Evolutionary conservation across 495 filamentous ascomycete genomes (phyloP), one percentile per base, ranked within the genome.

Genomic region (Acidomyces sp.): DNA sequence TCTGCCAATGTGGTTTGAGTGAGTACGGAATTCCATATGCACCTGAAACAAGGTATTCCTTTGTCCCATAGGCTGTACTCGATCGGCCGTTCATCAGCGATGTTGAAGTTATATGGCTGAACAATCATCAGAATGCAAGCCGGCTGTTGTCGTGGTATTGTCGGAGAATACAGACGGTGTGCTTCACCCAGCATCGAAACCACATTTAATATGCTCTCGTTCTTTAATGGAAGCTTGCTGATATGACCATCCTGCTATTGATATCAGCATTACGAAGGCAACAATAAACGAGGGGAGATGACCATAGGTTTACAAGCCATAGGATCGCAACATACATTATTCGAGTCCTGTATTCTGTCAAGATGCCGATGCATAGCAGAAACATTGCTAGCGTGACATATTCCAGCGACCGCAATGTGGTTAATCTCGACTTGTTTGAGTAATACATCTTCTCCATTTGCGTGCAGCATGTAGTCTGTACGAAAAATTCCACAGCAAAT

Each of bases 341-440:
- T 31, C 24, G 39, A 19, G 5, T 11, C 4, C 11, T 32, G 5
- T 20, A 31, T 47, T 3, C 18, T 4, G 24, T 13, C 13, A 13
- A 55, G 34, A 24, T 48, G 41, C 2, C 41, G 28, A 32, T 55
- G 52, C 52, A 55, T 53, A 37, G 18, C 18, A 11, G 36, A 36
- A 13, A 43, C 45, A 11, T 41, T 35, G 27, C 49, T 43, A 12
- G 34, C 37, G 22, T 55, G 52, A 22, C 45, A 45, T 7, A 37
- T 45, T 15, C 52, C 52, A 12, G 52, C 49, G 16, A 31, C 43
- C 13, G 49, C 48, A 20, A 55, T 45, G 20, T 44, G 49, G 34
- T 55, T 55, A 31, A 55, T 35, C 41, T 55, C 52, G n/a, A 55
- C 52, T 37, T 55, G 52, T 30, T 53, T 55, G 9, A 55, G 20